Evolutionary conservation across 2,329 filamentous ascomycete species (phyloP), one percentile per base, ranked within the genome.

Genomic region (Fusarium sp.): DNA sequence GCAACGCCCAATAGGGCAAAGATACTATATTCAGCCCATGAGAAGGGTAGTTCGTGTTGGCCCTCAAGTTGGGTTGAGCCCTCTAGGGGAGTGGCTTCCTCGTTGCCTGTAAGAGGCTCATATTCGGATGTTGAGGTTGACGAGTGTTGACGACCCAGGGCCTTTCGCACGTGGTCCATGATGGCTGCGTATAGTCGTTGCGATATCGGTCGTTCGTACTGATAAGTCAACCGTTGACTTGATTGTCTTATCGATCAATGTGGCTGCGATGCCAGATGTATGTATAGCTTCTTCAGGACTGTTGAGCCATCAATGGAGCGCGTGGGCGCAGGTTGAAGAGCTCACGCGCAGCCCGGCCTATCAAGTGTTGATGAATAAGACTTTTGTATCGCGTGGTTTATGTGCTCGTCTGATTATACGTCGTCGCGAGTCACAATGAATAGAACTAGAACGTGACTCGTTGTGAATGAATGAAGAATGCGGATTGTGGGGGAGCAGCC

Each of bases 1-100:
- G 95, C 93, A 60, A 97, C 86, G 53, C 96, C 96, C 27, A 98
- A 84, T 53, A 97, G 83, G 59, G 92, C 84, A 80, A 98, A 98
- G 77, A 97, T 91, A 74, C 82, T 83, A 81, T 98, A 99, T 79
- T 97, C 93, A 38, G 93, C 77, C 90, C 92, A 94, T 68, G 94
- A 97, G 82, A 97, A 97, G 20, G 85, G 84, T 34, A 82, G 76
- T 38, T 83, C 82, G 18, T 82, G 76, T 42, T 81, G 76, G 22
- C 73, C 77, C 20, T 80, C 79, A 20, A 73, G 67, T 9, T 74
- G 45, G 29, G 73, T 59, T 9, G 78, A 77, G 38, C 65, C 74
- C 16, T 79, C 72, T 29, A 75, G 68, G 12, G 70, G 66, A 20
- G 73, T 70, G 22, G 73, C 69, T 14, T 79, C 77, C 8, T 79